Evolutionary conservation across 2,329 filamentous ascomycete genomes (phyloP), one percentile per base, ranked within the genome.

Genomic region (Diaporthe citri): DNA sequence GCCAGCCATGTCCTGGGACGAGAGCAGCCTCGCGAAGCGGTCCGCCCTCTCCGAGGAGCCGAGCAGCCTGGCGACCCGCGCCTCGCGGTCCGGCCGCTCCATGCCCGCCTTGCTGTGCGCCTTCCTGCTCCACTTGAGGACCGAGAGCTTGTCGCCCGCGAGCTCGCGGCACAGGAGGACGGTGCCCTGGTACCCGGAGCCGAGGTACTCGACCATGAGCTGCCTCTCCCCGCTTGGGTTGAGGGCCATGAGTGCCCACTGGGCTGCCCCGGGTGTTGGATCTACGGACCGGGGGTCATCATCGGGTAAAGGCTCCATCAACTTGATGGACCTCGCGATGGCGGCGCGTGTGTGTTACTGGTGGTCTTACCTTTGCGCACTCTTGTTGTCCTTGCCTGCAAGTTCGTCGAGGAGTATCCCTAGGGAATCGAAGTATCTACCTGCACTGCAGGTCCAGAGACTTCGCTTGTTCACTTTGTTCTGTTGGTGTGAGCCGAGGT

Each of bases 191-290:
- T 51, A 36, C 20, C 62, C 62, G 10, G 43, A 25, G 43, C 48
- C 62, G 20, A 67, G 43, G 20, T 20, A 2, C 43, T 28, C 8
- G 43, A 67, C 43, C 7, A 67, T 15, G 10, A 67, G 28, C 43
- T 67, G 62, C 46, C 43, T 51, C 31, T 25, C 13, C 62, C 62
- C 62, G 13, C 43, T 51, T 1, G 43, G 62, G 62, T 67, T 17
- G 28, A 67, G 43, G 20, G 43, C 62, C 43, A 67, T 46, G 9
- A 64, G 60, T 15, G 60, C 60, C 60, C 60, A 64, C 39, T 64
- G 43, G 57, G 57, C 25, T 2, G 13, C 2, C 17, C 36, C 6
- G 22, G 9, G 1, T n/a, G 5, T n/a, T 9, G 41, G 34, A 22
- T 20, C 57, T n/a, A 60, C 13, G 22, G 36, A 4, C 56, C 12